These are phyloP conservation scores for Cyclostephanos tholiformis DNA, from an alignment of 108 stramenopile species.

Conservation along the genomic window DNA sequence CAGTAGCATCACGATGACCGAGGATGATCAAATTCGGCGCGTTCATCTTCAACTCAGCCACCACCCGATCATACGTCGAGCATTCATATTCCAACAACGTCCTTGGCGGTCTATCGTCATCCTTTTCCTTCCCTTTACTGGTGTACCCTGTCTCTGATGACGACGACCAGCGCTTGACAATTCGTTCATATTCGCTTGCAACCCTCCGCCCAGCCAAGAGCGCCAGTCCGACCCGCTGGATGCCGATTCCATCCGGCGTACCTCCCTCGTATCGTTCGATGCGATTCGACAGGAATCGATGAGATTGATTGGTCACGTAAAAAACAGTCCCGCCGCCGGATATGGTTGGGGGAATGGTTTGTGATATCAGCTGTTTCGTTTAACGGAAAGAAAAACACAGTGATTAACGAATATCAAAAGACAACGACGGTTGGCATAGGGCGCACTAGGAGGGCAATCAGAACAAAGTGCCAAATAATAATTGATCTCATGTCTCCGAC, in stretches of 20 bases:
- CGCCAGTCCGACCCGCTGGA: constrained; percentile 86
- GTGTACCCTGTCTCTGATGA: background rate
- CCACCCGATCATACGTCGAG: constrained; percentile 59
- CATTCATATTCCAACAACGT: constrained; percentile 65
- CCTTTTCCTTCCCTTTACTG: constrained; percentile 8
- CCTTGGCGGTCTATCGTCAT: constrained; percentile 22
- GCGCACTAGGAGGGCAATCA: too few species aligned
- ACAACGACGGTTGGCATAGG: too few species aligned
- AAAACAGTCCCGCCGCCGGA: constrained; percentile 98
- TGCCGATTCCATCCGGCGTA: constrained; percentile 93
- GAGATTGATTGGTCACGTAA: constrained; percentile 90
- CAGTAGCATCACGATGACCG: constrained; percentile 28
- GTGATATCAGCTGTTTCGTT: constrained; percentile 54
- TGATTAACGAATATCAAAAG: too few species aligned
- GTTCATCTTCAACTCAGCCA: constrained; percentile 48
- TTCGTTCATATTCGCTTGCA: constrained; percentile 53
- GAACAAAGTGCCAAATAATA: too few species aligned
- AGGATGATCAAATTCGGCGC: constrained; percentile 86
- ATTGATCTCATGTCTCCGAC: too few species aligned
- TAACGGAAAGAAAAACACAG: background rate
- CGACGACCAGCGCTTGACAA: constrained; percentile 13
- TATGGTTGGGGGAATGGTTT: constrained; percentile 67
- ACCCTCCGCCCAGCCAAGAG: constrained; percentile 74
- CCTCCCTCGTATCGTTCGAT: constrained; percentile 98
- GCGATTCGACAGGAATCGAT: constrained; percentile 93